Conservation (phyloP, 2,329 filamentous ascomycete genomes). For the Pyricularia pennisetigena region DNA sequence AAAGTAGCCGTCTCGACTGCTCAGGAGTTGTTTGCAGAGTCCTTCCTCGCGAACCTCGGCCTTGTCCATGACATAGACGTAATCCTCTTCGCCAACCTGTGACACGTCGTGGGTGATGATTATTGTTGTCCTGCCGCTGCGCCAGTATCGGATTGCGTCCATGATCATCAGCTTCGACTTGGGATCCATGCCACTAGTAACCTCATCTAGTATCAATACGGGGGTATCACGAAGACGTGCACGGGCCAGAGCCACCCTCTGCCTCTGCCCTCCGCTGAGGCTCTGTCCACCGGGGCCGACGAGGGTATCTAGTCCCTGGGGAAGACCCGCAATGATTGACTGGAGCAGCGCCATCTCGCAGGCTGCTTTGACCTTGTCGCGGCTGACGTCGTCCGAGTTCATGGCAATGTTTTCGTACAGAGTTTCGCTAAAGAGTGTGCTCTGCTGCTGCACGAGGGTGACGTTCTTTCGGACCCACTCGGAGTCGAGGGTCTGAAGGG, state of each 20-base stretch:
- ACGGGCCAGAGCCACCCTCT: slow-evolving; percentile 71
- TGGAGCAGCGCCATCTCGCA: slow-evolving; percentile 61
- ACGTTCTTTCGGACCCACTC: slow-evolving; percentile 70
- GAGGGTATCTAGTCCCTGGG: slow-evolving; percentile 59
- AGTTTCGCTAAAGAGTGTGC: slow-evolving; percentile 71
- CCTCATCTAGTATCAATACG: slow-evolving; percentile 79
- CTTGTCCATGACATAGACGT: slow-evolving; percentile 68
- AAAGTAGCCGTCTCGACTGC: background rate
- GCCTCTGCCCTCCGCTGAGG: slow-evolving; percentile 77
- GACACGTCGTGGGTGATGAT: slow-evolving; percentile 86
- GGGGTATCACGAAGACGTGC: slow-evolving; percentile 68
- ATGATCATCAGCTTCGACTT: slow-evolving; percentile 58
- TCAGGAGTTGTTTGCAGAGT: slow-evolving; percentile 25
- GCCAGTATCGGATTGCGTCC: slow-evolving; percentile 67
- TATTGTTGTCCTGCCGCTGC: slow-evolving; percentile 74
- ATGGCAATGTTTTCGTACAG: slow-evolving; percentile 71
- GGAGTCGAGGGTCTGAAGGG: slow-evolving; percentile 51
- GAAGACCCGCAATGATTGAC: slow-evolving; percentile 55
- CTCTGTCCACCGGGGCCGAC: slow-evolving; percentile 60
- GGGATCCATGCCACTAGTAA: slow-evolving; percentile 79
- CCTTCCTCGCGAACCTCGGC: slow-evolving; percentile 62
- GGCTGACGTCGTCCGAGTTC: slow-evolving; percentile 24
- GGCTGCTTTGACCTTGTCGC: slow-evolving; percentile 48
- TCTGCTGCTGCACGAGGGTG: slow-evolving; percentile 74
- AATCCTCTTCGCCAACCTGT: slow-evolving; percentile 64